Conservation (phyloP, 129 eudicot species). For the Flaveria trinervia region DNA sequence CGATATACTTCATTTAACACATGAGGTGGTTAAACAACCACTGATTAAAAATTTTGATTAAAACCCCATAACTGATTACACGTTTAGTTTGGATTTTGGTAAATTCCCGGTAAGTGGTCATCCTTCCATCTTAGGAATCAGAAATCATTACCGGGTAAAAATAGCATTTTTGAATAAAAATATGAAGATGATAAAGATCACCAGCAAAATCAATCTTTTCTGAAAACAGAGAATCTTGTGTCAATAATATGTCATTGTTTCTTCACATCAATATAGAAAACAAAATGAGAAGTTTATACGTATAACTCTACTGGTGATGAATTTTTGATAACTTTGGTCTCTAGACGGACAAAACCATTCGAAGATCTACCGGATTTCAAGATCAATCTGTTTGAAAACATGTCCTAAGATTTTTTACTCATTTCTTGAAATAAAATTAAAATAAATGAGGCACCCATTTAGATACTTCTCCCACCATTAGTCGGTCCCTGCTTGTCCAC, state of each 20-base stretch:
- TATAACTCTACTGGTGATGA: conserved; percentile 17
- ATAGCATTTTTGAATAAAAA: neutral
- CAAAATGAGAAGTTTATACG: neutral
- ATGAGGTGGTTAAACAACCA: neutral
- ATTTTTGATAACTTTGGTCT: neutral
- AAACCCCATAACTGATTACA: neutral
- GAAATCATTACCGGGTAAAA: neutral
- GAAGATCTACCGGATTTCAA: neutral
- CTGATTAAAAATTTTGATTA: conserved; percentile 21
- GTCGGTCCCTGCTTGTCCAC: conserved; percentile 10
- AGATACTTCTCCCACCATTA: conserved; percentile 23
- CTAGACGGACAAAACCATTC: neutral
- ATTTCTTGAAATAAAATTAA: neutral
- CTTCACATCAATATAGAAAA: neutral
- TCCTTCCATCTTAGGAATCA: neutral
- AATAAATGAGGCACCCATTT: neutral
- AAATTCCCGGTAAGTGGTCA: neutral
- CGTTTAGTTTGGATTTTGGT: neutral
- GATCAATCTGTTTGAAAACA: conserved; percentile 10
- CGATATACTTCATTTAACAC: neutral
- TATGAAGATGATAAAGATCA: neutral
- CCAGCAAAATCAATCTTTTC: conserved; percentile 8
- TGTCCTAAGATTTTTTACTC: neutral
- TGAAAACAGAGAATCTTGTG: neutral
- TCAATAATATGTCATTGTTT: neutral